Conservation (phyloP, 1,139 yeast species). For the Taphrina populina region DNA sequence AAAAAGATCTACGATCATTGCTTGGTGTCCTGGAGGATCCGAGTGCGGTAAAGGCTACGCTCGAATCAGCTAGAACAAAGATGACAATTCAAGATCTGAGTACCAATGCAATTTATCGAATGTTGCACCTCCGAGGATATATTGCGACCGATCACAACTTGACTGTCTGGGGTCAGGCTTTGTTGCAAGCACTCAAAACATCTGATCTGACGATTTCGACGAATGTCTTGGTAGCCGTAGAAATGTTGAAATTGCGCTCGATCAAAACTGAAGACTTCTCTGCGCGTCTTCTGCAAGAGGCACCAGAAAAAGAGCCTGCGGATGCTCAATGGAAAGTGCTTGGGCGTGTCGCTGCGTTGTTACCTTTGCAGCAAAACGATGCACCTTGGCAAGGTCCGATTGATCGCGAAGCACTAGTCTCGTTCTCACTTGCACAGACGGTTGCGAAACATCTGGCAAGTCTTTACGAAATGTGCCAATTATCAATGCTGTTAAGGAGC, state of each 20-base stretch:
- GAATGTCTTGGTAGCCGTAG: constrained; percentile 39
- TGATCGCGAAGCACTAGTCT: constrained; percentile 61
- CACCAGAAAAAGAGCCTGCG: constrained; percentile 44
- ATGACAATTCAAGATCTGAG: constrained; percentile 55
- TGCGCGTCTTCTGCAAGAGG: constrained; percentile 43
- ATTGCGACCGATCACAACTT: constrained; percentile 51
- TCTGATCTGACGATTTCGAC: constrained; percentile 43
- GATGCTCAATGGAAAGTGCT: constrained; percentile 50
- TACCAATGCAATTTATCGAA: constrained; percentile 60
- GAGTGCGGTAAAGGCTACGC: not conserved
- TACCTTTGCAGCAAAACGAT: constrained; percentile 56
- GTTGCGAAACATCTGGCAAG: constrained; percentile 56
- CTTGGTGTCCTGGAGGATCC: constrained; percentile 42
- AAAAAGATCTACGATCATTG: constrained; percentile 36
- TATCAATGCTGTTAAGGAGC: constrained; percentile 56
- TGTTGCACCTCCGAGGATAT: constrained; percentile 58
- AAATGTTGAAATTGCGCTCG: constrained; percentile 42
- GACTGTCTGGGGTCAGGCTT: constrained; percentile 58
- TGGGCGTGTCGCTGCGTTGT: constrained; percentile 60
- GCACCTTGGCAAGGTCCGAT: constrained; percentile 69
- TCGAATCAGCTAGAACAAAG: not conserved
- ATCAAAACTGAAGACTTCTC: constrained; percentile 34
- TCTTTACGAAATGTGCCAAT: constrained; percentile 56
- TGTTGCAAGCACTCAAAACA: constrained; percentile 44
- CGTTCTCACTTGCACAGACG: constrained; percentile 64